These are phyloP conservation scores for Alloascoidea africana DNA, from an alignment of 805 yeast genomes.

Conservation along the genomic window DNA sequence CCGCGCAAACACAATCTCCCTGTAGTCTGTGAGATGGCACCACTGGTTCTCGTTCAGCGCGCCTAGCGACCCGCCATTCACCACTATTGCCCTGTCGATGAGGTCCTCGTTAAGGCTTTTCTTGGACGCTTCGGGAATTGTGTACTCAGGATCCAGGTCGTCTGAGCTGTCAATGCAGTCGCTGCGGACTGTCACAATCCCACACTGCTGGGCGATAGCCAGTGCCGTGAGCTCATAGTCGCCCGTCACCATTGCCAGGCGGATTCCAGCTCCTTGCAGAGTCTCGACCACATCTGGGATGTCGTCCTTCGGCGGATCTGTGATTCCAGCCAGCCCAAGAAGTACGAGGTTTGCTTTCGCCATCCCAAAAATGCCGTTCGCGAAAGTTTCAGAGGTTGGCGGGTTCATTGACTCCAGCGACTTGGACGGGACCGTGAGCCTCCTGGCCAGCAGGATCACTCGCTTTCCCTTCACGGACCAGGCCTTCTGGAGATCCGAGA, in stretches of 20 bases:
- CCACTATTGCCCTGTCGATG: slow-evolving; percentile 52
- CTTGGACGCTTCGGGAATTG: too few relatives aligned
- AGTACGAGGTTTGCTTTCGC: slow-evolving; percentile 29
- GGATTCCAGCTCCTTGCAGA: slow-evolving; percentile 31
- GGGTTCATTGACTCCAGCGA: slow-evolving; percentile 16
- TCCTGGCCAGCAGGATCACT: slow-evolving; percentile 15
- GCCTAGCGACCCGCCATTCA: slow-evolving; percentile 66
- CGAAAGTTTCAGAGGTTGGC: slow-evolving; percentile 24
- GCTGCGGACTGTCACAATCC: too few relatives aligned
- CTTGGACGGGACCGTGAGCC: slow-evolving; percentile 18
- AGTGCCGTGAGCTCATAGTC: slow-evolving; percentile 31
- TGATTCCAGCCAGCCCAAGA: slow-evolving; percentile 31
- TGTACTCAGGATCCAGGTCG: slow-evolving; percentile 49
- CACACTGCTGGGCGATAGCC: slow-evolving; percentile 31
- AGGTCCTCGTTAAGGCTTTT: slow-evolving; percentile 33
- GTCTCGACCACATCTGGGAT: slow-evolving; percentile 24
- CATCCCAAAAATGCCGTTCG: too few relatives aligned
- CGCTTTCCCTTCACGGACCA: too few relatives aligned
- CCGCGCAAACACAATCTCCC: slow-evolving; percentile 70
- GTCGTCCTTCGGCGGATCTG: slow-evolving; percentile 33
- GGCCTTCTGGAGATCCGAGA: slow-evolving; percentile 41
- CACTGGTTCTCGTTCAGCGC: slow-evolving; percentile 41
- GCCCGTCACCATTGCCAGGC: slow-evolving; percentile 34
- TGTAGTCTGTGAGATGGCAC: slow-evolving; percentile 45
- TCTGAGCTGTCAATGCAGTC: too few relatives aligned